Conservation (phyloP, 192 early-diverging fungal genomes). For the Chytriomyces sp. region DNA sequence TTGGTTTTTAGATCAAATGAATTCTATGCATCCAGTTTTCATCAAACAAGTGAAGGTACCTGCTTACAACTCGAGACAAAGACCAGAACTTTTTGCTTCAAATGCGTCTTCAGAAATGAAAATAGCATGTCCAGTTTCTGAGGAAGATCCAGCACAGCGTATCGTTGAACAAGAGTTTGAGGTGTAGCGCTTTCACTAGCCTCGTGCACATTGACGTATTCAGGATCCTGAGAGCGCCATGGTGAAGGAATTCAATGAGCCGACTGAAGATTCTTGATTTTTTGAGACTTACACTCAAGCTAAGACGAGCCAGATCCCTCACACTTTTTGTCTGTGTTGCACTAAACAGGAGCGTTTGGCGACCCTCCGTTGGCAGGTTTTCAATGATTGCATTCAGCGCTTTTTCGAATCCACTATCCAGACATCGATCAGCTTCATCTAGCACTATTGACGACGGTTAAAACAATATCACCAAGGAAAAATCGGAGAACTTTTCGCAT, state of each 20-base stretch:
- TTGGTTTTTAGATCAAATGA: slow-evolving; percentile 5
- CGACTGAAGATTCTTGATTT: neutral
- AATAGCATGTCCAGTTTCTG: slow-evolving; percentile 95
- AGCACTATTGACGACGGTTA: slow-evolving; percentile 71
- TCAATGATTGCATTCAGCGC: slow-evolving; percentile 86
- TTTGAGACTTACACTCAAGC: slow-evolving; percentile 60
- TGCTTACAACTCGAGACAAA: slow-evolving; percentile 98
- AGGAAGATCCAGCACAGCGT: slow-evolving; percentile 79
- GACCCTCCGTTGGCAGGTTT: slow-evolving; percentile 74
- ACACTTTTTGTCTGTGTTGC: slow-evolving; percentile 98
- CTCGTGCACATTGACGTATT: slow-evolving; percentile 96
- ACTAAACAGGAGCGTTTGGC: slow-evolving; percentile 95
- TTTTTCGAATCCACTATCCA: slow-evolving; percentile 94
- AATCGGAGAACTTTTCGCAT: slow-evolving; percentile 21
- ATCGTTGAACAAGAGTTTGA: slow-evolving; percentile 81
- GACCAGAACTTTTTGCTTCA: slow-evolving; percentile 86
- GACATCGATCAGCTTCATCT: slow-evolving; percentile 97
- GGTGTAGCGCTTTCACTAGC: slow-evolving; percentile 81
- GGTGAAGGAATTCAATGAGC: slow-evolving; percentile 1
- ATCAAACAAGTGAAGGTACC: slow-evolving; percentile 44
- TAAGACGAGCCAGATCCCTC: slow-evolving; percentile 89
- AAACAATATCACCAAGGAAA: neutral
- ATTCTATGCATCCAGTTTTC: neutral
- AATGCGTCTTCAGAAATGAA: slow-evolving; percentile 94
- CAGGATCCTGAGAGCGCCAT: slow-evolving; percentile 65